These are phyloP conservation scores for Hanseniaspora clermontiae DNA, from an alignment of 805 yeast genomes.

Conservation along the genomic window DNA sequence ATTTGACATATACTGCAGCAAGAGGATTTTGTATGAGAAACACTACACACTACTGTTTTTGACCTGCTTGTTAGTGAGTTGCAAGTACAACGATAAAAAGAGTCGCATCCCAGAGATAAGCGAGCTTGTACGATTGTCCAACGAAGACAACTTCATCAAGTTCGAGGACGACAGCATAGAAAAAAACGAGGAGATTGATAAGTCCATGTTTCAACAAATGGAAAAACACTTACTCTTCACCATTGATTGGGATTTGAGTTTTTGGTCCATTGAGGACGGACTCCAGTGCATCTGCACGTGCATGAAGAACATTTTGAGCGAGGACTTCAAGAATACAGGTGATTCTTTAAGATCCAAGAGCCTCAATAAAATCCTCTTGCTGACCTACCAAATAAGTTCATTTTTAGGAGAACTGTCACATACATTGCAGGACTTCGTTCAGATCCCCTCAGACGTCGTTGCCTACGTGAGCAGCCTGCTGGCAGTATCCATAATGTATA, in stretches of 20 bases:
- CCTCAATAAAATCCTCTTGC: background rate
- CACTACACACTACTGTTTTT: constrained; percentile 79
- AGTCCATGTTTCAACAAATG: constrained; percentile 60
- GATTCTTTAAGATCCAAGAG: constrained; percentile 13
- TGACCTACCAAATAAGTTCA: constrained; percentile 27
- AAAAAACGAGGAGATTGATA: constrained; percentile 25
- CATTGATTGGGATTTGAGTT: constrained; percentile 45
- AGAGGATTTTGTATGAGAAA: constrained; percentile 61
- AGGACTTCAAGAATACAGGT: constrained; percentile 15
- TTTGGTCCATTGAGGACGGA: constrained; percentile 18
- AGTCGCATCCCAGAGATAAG: constrained; percentile 51
- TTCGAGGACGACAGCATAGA: background rate
- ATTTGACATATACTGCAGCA: constrained; percentile 74
- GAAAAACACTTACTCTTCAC: constrained; percentile 63
- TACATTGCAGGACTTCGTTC: constrained; percentile 38
- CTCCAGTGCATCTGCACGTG: constrained; percentile 14
- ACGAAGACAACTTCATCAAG: constrained; percentile 18
- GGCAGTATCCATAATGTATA: constrained; percentile 24
- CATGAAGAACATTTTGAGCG: background rate
- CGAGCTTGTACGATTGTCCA: constrained; percentile 58
- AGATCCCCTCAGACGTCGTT: constrained; percentile 35
- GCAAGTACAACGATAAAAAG: constrained; percentile 60
- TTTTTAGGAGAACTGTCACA: constrained; percentile 44
- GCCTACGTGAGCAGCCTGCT: constrained; percentile 39
- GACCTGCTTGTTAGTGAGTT: constrained; percentile 78